Conservation (phyloP, 257 asterid genomes). For the Nicotiana obtusifolia region DNA sequence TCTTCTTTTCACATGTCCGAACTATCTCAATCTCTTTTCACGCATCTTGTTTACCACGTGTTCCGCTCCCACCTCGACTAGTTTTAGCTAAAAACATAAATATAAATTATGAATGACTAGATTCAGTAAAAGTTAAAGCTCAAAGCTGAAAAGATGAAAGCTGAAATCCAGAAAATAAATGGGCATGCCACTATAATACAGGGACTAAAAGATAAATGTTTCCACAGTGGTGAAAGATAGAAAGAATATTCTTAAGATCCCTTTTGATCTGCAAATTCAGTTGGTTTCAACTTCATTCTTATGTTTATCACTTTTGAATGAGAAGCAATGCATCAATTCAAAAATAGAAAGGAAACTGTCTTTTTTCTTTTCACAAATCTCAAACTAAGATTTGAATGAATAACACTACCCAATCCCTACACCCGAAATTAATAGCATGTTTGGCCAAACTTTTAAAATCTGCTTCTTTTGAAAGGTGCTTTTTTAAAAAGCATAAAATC, state of each 20-base stretch:
- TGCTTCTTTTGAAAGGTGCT: too few species aligned
- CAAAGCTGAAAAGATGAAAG: conserved; percentile 1
- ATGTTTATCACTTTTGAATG: not conserved
- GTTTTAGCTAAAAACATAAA: not conserved
- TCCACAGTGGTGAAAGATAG: not conserved
- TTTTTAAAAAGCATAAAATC: too few species aligned
- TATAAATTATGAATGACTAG: not conserved
- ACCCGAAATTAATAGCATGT: too few species aligned
- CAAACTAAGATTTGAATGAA: not conserved
- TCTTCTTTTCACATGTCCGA: too few species aligned
- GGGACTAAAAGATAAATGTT: conserved; percentile 1
- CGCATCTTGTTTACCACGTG: not conserved
- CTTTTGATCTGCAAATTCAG: not conserved
- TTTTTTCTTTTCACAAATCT: not conserved
- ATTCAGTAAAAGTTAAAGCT: not conserved
- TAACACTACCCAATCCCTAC: not conserved
- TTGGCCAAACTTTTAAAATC: too few species aligned
- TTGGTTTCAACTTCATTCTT: not conserved
- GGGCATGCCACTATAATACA: conserved; percentile 8
- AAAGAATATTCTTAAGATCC: not conserved
- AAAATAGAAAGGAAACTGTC: not conserved
- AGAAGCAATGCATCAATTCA: not conserved
- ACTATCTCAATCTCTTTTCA: too few species aligned
- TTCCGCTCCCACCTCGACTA: not conserved
- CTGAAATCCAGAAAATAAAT: conserved; percentile 1